Evolutionary conservation across 805 yeast genomes (phyloP).

Genomic region (Sporopachydermia quercuum): DNA sequence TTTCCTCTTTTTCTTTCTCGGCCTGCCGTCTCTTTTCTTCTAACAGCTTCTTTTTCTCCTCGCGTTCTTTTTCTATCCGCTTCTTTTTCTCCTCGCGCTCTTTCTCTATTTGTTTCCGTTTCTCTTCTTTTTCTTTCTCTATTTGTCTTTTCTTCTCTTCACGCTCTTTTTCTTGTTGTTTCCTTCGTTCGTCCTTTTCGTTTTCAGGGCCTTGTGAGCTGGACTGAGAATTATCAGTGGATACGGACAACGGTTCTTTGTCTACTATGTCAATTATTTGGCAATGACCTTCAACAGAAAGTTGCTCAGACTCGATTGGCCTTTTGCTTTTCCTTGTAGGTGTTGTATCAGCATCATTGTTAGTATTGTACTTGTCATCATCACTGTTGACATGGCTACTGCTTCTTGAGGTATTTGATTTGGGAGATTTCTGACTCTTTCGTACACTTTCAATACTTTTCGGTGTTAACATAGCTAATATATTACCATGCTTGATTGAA

Average conservation of each 20-base stretch:
- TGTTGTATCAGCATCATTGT: no score
- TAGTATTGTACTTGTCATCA: no score
- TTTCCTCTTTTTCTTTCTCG: constrained; percentile 6
- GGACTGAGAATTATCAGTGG: no score
- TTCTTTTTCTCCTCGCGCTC: neutral
- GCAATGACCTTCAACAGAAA: constrained; percentile 78
- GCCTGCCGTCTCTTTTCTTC: constrained; percentile 3
- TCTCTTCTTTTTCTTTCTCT: constrained; percentile 3
- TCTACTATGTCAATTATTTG: no score
- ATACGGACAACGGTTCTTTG: no score
- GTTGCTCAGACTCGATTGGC: no score
- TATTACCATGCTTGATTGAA: neutral
- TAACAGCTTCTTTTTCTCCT: neutral
- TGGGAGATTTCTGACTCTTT: no score
- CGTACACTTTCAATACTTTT: no score
- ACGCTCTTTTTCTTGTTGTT: neutral
- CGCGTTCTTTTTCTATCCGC: neutral
- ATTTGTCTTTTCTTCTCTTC: neutral
- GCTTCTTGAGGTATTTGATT: no score
- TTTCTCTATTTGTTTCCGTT: neutral
- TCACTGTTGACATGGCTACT: no score
- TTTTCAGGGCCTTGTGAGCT: no score
- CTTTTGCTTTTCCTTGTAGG: no score
- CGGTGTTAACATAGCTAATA: neutral
- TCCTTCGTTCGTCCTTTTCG: neutral